Base-by-base conservation (phyloP, 2,329 filamentous ascomycete genomes). In the Stemphylium lycopersici region DNA sequence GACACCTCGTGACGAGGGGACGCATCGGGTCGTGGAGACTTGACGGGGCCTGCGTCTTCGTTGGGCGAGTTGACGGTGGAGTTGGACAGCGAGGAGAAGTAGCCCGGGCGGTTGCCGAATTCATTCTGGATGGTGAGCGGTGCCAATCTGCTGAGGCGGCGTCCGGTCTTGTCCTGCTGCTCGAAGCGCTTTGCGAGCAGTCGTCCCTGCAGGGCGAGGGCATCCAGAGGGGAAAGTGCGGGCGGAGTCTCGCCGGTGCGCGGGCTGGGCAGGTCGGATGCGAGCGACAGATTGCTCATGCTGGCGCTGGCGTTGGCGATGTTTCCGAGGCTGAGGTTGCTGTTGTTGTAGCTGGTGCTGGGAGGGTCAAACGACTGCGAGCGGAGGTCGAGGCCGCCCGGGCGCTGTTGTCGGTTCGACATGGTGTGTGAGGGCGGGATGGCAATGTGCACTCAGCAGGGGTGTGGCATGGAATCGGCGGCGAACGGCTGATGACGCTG, bases 191-290 rank as follows among this genome's bases (percentile, higher is more conserved):
- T 90, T 34, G 92, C 92, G 46, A 99, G 84, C 66, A 96, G 79
- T 53, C 93, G 88, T 66, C 93, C 96, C 72, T 98, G 93, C 58
- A 93, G 83, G 18, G 93, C 93, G 72, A 99, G 96, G 42, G 93
- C 93, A 81, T 99, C 95, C 61, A 99, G 84, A 10, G 95, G 95
- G 6, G 95, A 98, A 52, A 98, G 83, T 47, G 95, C 90, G 4
- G 95, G 95, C 16, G 95, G 93, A 1, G 90, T 84, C 66, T 87
- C 76, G 72, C 80, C 80, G n/a, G 76, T 71, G 51, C 78, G 77
- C 36, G 80, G 80, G 54, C 79, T 81, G 41, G 80, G 79, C 20
- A 81, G 73, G 65, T 75, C 72, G 44, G 66, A 54, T 20, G 34
- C 61, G 49, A 74, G 64, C 22, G 72, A 71, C 50, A 73, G 60